A percentile compares a stretch with the other conserved stretches of the same genome.
Evolutionary conservation across 495 filamentous ascomycete genomes (phyloP).

Genomic region (Mycothermus thermophilus): DNA sequence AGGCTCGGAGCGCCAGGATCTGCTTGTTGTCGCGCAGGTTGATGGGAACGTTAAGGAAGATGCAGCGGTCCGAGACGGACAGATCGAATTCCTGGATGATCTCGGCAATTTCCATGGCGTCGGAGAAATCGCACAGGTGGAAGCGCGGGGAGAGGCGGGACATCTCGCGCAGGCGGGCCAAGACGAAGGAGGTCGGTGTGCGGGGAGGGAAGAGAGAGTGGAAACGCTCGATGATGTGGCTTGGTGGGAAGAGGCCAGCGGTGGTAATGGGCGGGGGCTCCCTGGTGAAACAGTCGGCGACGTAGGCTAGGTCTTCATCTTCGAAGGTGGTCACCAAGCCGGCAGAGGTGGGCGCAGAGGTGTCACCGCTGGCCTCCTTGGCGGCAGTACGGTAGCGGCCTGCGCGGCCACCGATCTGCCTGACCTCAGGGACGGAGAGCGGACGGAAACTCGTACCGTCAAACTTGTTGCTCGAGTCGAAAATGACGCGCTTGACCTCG

Average conservation of each 20-base stretch:
- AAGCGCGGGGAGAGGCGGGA: conserved; percentile 47
- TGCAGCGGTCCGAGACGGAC: conserved; percentile 54
- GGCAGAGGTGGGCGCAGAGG: conserved; percentile 13
- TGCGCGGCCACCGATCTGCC: conserved; percentile 89
- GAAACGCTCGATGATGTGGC: conserved; percentile 50
- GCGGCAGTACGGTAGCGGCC: conserved; percentile 70
- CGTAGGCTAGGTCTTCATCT: conserved; percentile 46
- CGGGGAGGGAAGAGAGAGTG: conserved; percentile 60
- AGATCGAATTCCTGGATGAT: conserved; percentile 53
- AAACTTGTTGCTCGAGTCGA: conserved; percentile 61
- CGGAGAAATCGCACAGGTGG: conserved; percentile 50
- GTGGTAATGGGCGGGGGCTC: conserved; percentile 52
- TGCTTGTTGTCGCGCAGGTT: conserved; percentile 23
- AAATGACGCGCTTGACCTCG: conserved; percentile 82
- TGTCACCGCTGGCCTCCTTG: conserved; percentile 23
- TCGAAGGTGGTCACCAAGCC: conserved; percentile 78
- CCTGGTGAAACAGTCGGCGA: conserved; percentile 46
- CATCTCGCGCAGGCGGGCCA: conserved; percentile 56
- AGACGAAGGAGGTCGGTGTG: conserved; percentile 63
- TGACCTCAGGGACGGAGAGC: conserved; percentile 63
- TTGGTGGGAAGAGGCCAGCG: conserved; percentile 63
- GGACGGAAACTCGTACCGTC: conserved; percentile 35
- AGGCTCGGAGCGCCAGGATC: conserved; percentile 34
- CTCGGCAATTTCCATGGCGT: conserved; percentile 50
- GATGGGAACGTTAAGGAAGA: conserved; percentile 58